Evolutionary conservation across 257 asterid species (phyloP).

Genomic region (Paraleonurus japonicus): DNA sequence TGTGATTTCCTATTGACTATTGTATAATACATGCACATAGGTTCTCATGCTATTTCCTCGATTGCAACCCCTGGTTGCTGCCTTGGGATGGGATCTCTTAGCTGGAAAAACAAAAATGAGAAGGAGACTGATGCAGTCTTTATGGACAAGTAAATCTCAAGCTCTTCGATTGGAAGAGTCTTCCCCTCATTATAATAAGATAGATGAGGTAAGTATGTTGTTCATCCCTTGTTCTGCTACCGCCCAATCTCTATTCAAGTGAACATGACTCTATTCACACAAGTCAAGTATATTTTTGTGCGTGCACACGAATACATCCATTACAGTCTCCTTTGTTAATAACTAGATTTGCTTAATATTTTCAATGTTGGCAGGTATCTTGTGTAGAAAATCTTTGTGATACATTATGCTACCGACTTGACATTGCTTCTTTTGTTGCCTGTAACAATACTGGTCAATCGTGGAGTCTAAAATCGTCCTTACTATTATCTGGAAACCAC

Average conservation of each 20-base stretch:
- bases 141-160: constrained; percentile 96
- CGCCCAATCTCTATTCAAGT: constrained; percentile 12
- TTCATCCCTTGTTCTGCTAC: constrained; percentile 19
- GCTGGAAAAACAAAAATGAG: constrained; percentile 80
- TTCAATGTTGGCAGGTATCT: constrained; percentile 64
- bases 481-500: constrained; percentile 69
- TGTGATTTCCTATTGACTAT: constrained; percentile 7
- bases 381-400: constrained; percentile 91
- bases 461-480: constrained; percentile 86
- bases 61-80: constrained; percentile 95
- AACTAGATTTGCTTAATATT: constrained; percentile 23
- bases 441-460: constrained; percentile 83
- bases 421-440: constrained; percentile 95
- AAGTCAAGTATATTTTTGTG: constrained; percentile 18
- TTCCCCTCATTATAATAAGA: constrained; percentile 55
- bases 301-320: neutral
- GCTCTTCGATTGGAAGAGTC: constrained; percentile 77
- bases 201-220: constrained; percentile 61
- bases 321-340: neutral
- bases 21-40: constrained; percentile 37
- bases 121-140: constrained; percentile 77
- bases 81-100: constrained; percentile 96
- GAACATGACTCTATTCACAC: neutral
- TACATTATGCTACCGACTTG: constrained; percentile 86
- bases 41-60: constrained; percentile 81